Base-by-base conservation (phyloP, 306 rosid species). In the Prunus padus region DNA sequence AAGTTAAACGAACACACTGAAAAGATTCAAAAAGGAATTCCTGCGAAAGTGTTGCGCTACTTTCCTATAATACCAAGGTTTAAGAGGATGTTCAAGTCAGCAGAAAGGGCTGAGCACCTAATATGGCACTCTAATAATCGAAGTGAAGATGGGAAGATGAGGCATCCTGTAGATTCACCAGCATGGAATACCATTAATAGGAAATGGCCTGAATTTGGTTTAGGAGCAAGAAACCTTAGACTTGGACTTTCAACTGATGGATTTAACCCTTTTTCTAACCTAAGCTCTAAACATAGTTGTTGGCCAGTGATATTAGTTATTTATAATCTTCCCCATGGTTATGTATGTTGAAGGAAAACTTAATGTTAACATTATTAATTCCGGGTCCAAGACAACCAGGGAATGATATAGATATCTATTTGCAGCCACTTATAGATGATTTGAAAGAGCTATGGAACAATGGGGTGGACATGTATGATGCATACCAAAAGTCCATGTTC, bases 211-310 rank as follows among this genome's bases (percentile, higher is more conserved):
- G 49, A 65, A 15, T 65, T 65, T 65, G 20, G 37, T n/a, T 23
- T 61, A 11, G 66, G 23, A 26, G 30, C 18, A 15, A 25, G 66
- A 12, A 65, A 65, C 46, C 25, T 65, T 8, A 65, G 69, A 30
- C 69, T 65, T 30, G 50, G 50, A 8, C 25, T 65, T 13, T 22
- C 15, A 8, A 22, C 62, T 1, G 62, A 56, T 56, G 62, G 30
- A 20, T 2, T 56, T 22, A 56, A 56, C 15, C 62, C 62, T 3
- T 56, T 22, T 0, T 0, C 2, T 4, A 5, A 56, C 15, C 62
- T 56, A 20, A 72, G 76, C n/a, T 2, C 22, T 56, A 45, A 19
- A 55, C n/a, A 72, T 54, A 72, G 76, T 72, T 72, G 76, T 20
- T 55, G 76, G 66, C 15, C 40, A 13, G 52, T 71, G 15, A 33